Conservation (phyloP, 2,329 filamentous ascomycete genomes). For the Alternaria sp. region DNA sequence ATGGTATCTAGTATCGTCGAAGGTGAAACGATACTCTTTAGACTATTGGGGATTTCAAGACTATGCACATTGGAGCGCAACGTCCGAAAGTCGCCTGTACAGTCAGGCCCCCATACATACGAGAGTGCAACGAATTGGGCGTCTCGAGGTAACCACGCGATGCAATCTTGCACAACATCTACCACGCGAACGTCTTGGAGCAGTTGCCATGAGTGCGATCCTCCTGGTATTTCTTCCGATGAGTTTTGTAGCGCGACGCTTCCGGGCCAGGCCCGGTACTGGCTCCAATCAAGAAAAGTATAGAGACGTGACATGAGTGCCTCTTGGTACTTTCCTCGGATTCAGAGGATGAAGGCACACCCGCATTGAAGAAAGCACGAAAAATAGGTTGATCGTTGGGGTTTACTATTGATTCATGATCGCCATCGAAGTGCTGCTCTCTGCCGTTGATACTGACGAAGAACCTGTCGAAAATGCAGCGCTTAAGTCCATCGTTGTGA, state of each 20-base stretch:
- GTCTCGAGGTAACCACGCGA: not conserved
- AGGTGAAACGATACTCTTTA: not conserved
- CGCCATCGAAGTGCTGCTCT: not conserved
- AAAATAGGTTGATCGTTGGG: not conserved
- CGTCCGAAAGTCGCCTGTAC: not conserved
- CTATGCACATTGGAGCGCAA: not conserved
- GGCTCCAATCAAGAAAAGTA: not conserved
- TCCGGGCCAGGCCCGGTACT: not conserved
- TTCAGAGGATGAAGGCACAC: not conserved
- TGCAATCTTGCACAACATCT: slow-evolving; percentile 10
- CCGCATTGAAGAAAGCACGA: not conserved
- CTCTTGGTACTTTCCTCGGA: not conserved
- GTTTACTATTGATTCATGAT: not conserved
- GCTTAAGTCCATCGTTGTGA: not conserved
- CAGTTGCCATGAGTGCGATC: not conserved
- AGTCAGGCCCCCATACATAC: slow-evolving; percentile 12
- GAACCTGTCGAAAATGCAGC: not conserved
- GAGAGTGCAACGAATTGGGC: slow-evolving; percentile 10
- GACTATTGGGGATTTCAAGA: not conserved
- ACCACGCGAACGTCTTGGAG: slow-evolving; percentile 10
- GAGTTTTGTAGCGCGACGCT: not conserved
- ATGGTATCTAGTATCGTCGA: slow-evolving; percentile 11
- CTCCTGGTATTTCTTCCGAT: not conserved
- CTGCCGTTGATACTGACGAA: not conserved
- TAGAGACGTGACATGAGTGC: not conserved